Evolutionary conservation across 2,329 filamentous ascomycete genomes (phyloP).

Genomic region (Ophiocordyceps unilateralis): DNA sequence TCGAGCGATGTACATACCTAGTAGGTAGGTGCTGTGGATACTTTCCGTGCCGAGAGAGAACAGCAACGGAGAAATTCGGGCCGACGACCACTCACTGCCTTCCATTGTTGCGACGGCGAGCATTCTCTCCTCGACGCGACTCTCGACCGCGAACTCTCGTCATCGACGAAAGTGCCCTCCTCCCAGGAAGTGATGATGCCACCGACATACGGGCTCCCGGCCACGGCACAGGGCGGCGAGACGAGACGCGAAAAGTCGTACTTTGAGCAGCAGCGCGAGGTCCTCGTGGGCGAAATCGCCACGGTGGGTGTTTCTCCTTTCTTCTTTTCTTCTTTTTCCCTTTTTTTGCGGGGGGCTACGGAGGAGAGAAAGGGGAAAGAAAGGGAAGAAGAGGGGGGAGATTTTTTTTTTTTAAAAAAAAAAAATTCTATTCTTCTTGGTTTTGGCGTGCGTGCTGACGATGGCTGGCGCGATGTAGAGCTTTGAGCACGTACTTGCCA

Average conservation of each 20-base stretch:
- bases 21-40: too few relatives aligned
- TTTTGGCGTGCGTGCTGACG: not conserved
- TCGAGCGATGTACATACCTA: too few relatives aligned
- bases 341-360: too few relatives aligned
- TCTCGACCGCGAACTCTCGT: not conserved
- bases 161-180: not conserved
- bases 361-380: too few relatives aligned
- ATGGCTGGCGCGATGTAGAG: conserved; percentile 24
- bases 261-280: conserved; percentile 61
- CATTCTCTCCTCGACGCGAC: too few relatives aligned
- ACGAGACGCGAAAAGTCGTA: conserved; percentile 33
- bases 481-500: conserved; percentile 83
- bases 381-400: too few relatives aligned
- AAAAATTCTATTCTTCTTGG: too few relatives aligned
- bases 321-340: not conserved
- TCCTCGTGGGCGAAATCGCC: conserved; percentile 55
- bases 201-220: conserved; percentile 12
- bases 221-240: conserved; percentile 10
- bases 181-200: not conserved
- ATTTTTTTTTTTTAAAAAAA: not conserved
- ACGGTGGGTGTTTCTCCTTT: conserved; percentile 28
- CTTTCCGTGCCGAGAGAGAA: too few relatives aligned
- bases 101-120: not conserved
- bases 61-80: too few relatives aligned
- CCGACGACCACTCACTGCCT: not conserved